These are phyloP conservation scores for Rhodomyrtus tomentosa DNA, from an alignment of 345 rosid species.

Conservation along the genomic window DNA sequence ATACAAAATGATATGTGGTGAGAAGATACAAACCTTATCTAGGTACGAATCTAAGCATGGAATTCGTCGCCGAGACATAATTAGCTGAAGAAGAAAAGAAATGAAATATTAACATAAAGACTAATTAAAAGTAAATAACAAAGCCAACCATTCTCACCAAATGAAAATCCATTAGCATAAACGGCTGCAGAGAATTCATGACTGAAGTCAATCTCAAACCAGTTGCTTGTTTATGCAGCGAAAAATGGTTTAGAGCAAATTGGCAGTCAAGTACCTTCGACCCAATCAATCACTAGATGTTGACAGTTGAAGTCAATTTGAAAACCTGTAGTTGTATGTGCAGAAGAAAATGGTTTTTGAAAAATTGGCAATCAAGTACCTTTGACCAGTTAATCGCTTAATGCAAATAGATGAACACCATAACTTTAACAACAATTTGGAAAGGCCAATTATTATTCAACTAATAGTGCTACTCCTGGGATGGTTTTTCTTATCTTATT, in stretches of 20 bases:
- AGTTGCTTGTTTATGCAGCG: neutral
- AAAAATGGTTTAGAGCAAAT: neutral
- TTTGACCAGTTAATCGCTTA: neutral
- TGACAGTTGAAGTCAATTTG: neutral
- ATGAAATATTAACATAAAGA: neutral
- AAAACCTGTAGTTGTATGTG: neutral
- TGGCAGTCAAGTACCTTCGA: neutral
- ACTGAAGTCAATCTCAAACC: neutral
- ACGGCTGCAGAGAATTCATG: neutral
- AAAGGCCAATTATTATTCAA: neutral
- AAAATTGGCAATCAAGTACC: neutral
- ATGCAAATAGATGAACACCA: neutral
- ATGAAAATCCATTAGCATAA: neutral
- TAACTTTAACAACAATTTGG: neutral
- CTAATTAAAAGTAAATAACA: neutral
- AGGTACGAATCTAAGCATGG: slow-evolving; percentile 97
- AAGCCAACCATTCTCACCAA: neutral
- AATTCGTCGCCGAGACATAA: slow-evolving; percentile 85
- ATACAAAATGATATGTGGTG: neutral
- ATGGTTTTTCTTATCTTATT: neutral
- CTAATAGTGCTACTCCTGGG: neutral
- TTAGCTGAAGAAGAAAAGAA: slow-evolving; percentile 40
- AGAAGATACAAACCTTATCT: slow-evolving; percentile 61
- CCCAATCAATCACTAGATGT: neutral
- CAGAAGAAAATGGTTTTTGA: neutral